These are phyloP conservation scores for Magnusiomyces ingens DNA, from an alignment of 1,139 yeast species.

Conservation along the genomic window DNA sequence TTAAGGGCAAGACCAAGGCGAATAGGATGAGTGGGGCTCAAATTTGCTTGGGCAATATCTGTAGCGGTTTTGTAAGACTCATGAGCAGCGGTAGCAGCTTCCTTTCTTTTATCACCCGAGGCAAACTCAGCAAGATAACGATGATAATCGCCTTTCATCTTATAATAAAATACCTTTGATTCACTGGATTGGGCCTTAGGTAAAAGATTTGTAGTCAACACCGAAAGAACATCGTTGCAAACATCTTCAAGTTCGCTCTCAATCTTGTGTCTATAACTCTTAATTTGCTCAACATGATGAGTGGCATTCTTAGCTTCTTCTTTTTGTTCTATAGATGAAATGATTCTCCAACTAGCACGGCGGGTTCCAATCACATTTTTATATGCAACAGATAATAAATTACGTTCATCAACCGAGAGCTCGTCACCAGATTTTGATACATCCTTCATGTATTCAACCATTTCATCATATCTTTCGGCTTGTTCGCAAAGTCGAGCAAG, in stretches of 20 bases:
- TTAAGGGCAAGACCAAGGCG: constrained; percentile 97
- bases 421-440: constrained; percentile 96
- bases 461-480: constrained; percentile 99
- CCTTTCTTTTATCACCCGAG: constrained; percentile 85
- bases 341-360: constrained; percentile 99
- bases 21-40: constrained; percentile 98
- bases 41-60: constrained; percentile 95
- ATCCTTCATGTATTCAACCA: constrained; percentile 97
- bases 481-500: constrained; percentile 98
- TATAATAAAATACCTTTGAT: constrained; percentile 96
- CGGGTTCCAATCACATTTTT: constrained; percentile 98
- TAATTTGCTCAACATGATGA: constrained; percentile 81
- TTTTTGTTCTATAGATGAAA: constrained; percentile 96
- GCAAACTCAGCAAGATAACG: constrained; percentile 99
- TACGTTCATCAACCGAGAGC: constrained; percentile 95
- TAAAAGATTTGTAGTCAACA: constrained; percentile 81
- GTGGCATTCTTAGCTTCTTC: constrained; percentile 92
- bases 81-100: constrained; percentile 88
- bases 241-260: constrained; percentile 91
- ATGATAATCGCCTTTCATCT: constrained; percentile 99
- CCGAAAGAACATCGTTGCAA: constrained; percentile 88
- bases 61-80: constrained; percentile 96
- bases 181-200: constrained; percentile 97
- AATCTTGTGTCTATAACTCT: constrained; percentile 92
- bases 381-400: constrained; percentile 93